Evolutionary conservation across 2,329 filamentous ascomycete species (phyloP).

Genomic region (Herpomyces periplanetae): DNA sequence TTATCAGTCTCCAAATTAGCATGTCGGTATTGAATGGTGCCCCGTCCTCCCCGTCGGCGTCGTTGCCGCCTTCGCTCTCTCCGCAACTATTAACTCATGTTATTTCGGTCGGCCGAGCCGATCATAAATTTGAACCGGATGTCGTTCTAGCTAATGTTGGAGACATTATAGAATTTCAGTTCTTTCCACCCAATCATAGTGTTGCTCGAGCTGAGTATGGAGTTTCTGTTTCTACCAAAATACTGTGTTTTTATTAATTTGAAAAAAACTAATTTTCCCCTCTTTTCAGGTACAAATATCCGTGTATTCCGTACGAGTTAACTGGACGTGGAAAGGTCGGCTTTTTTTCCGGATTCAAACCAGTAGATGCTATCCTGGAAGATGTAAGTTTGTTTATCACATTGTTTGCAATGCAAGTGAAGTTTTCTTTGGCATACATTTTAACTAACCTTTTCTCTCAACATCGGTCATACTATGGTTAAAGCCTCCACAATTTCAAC

Average conservation of each 20-base stretch:
- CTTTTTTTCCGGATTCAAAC: slow-evolving; percentile 15
- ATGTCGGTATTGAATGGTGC: too few relatives aligned
- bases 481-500: slow-evolving; percentile 9
- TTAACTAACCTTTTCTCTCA: too few relatives aligned
- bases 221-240: too few relatives aligned
- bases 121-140: slow-evolving; percentile 8
- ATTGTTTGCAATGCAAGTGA: too few relatives aligned
- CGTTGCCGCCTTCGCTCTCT: too few relatives aligned
- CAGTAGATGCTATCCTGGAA: slow-evolving; percentile 11
- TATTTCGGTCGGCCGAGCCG: slow-evolving; percentile 8
- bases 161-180: slow-evolving; percentile 16
- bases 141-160: slow-evolving; percentile 9
- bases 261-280: too few relatives aligned
- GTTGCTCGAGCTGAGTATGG: slow-evolving; percentile 19
- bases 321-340: slow-evolving; percentile 11
- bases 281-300: too few relatives aligned
- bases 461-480: slow-evolving; percentile 7
- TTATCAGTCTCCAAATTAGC: too few relatives aligned
- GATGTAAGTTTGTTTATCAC: slow-evolving; percentile 9
- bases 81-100: slow-evolving; percentile 12
- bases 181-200: slow-evolving; percentile 21
- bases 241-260: too few relatives aligned
- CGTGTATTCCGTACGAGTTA: slow-evolving; percentile 21
- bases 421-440: too few relatives aligned
- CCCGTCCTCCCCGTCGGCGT: too few relatives aligned